Percentiles rank a stretch among this genome's conserved stretches.
Evolutionary conservation across 306 rosid species (phyloP).

Genomic region (Lithocarpus polystachyus): DNA sequence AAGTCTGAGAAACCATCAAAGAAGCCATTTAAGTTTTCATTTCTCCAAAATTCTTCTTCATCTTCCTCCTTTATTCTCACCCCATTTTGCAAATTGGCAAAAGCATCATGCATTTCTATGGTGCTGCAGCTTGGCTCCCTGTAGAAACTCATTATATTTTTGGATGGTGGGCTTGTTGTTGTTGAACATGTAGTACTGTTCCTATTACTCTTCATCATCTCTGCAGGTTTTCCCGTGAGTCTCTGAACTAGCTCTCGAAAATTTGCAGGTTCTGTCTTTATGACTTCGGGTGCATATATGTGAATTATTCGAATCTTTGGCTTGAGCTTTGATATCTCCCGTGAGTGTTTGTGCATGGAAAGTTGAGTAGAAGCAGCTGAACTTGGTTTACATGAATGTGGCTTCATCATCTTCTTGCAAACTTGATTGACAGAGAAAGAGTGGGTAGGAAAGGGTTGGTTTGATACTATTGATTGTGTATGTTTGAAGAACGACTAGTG

Average conservation of each 20-base stretch:
- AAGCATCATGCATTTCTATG: slow-evolving; percentile 18
- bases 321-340: slow-evolving; percentile 36
- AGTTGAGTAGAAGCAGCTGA: slow-evolving; percentile 32
- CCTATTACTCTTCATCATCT: slow-evolving; percentile 1
- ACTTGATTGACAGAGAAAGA: background rate
- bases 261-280: slow-evolving; percentile 49
- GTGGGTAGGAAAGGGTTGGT: background rate
- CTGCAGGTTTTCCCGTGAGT: slow-evolving; percentile 46
- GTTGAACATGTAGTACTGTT: background rate
- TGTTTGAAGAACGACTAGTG: slow-evolving; percentile 3
- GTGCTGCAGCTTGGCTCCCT: slow-evolving; percentile 9
- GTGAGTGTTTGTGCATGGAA: slow-evolving; percentile 34
- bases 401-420: slow-evolving; percentile 35
- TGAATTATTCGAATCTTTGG: slow-evolving; percentile 48
- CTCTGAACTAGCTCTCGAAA: slow-evolving; percentile 57
- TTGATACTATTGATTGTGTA: slow-evolving; percentile 17
- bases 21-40: slow-evolving; percentile 38
- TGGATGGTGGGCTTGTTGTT: background rate
- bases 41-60: slow-evolving; percentile 18
- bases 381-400: slow-evolving; percentile 18
- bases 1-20: slow-evolving; percentile 45
- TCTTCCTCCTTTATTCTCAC: slow-evolving; percentile 22
- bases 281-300: slow-evolving; percentile 45
- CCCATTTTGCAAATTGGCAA: slow-evolving; percentile 23
- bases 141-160: slow-evolving; percentile 9